phyloP scores from a whole-genome alignment of 2,329 filamentous ascomycete species.

The Neoascochyta sp. region DNA sequence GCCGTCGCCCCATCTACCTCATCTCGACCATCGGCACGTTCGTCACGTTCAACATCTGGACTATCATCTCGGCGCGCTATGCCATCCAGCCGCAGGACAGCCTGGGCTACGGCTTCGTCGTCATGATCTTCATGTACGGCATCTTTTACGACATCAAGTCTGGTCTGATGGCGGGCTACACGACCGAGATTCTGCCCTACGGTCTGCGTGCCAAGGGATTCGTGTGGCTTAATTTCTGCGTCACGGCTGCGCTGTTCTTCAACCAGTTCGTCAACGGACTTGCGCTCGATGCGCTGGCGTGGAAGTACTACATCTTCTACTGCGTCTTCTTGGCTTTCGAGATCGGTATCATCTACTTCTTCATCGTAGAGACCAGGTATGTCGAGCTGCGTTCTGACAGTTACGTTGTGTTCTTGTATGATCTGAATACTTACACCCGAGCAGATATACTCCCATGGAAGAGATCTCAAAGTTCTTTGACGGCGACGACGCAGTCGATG shows the following conservation, averaged over 20 bases:
- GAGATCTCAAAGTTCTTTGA: conserved; percentile 16
- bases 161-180: conserved; percentile 52
- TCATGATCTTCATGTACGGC: conserved; percentile 47
- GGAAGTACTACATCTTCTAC: conserved; percentile 21
- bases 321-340: conserved; percentile 14
- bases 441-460: conserved; percentile 11
- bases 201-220: conserved; percentile 45
- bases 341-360: conserved; percentile 11
- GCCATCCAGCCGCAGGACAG: no score
- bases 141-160: conserved; percentile 55
- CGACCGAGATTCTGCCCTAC: conserved; percentile 46
- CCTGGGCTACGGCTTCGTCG: conserved; percentile 42
- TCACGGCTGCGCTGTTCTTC: conserved; percentile 11
- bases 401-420: no score
- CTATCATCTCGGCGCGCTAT: not conserved
- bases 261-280: conserved; percentile 16
- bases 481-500: conserved; percentile 12
- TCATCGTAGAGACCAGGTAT: conserved; percentile 14
- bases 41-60: conserved; percentile 33
- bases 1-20: conserved; percentile 45
- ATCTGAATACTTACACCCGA: no score
- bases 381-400: not conserved
- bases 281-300: conserved; percentile 14
- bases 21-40: conserved; percentile 44
- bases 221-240: conserved; percentile 7